Evolutionary conservation across 2,329 filamentous ascomycete species (phyloP), one percentile per base, ranked within the genome.

Genomic region (Ceratocystis huliohia): DNA sequence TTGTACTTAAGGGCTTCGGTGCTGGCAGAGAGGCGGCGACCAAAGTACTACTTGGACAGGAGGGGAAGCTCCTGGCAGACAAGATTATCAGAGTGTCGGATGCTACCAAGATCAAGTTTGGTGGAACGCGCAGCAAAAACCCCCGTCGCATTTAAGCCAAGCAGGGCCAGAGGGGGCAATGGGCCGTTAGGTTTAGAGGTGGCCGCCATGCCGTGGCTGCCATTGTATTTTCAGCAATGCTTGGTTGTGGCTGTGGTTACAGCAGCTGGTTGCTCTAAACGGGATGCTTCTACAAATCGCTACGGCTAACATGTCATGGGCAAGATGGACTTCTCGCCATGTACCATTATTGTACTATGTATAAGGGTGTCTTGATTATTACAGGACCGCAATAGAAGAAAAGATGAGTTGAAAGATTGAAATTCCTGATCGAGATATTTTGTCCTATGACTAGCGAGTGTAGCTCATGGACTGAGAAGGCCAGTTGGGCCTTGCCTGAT

Each of bases 61-160:
- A 99, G 75, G 94, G 94, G 67, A 86, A 84, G 73, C 75, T 85
- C 71, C 77, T 97, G 70, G 84, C 91, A 71, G 79, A 82, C 41
- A 85, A 88, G 78, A 88, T 99, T 70, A 80, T 84, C 53, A 86
- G 86, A 71, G 88, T 99, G 69, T 86, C 89, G 41, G 94, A 99
- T 78, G 82, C 85, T 50, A 97, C 93, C 66, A 88, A 88, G 72
- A 77, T 97, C 76, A 99, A 99, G 81, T 96, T 97, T 80, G 94
- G 92, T 77, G 95, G 94, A 73, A 90, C 89, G 48, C 89, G 92
- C 76, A 93, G 91, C 79, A 84, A 83, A 75, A 89, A 87, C 75
- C 88, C 86, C 48, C 92, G 92, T 77, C 88, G 94, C 79, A 78
- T 97, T 79, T 79, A 75, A 69, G 63, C 41, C 50, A 41, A 61